These are phyloP conservation scores for Carex arenaria DNA, from an alignment of 202 grass and related monocot species.

Conservation along the genomic window DNA sequence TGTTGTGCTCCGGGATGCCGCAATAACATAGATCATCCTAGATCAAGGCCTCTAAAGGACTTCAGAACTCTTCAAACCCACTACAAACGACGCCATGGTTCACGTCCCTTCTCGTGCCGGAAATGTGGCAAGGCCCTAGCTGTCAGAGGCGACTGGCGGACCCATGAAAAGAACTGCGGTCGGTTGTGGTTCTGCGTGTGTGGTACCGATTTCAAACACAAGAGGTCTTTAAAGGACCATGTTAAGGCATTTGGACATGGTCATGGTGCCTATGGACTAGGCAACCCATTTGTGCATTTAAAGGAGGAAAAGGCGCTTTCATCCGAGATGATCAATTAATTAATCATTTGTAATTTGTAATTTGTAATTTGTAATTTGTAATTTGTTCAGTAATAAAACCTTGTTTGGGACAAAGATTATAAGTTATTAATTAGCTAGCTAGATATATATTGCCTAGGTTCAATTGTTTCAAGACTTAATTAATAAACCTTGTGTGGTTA, in stretches of 20 bases:
- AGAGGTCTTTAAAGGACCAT: constrained; percentile 97
- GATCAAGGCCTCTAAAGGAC: constrained; percentile 89
- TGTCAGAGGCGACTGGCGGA: constrained; percentile 94
- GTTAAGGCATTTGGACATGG: constrained; percentile 73
- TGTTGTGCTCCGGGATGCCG: constrained; percentile 82
- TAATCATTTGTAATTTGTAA: neutral
- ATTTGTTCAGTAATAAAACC: neutral
- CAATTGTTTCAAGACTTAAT: neutral
- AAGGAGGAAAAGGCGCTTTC: constrained; percentile 7
- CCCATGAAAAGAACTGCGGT: constrained; percentile 99
- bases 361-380: too few relatives aligned
- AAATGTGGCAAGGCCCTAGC: constrained; percentile 89
- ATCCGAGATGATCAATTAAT: neutral
- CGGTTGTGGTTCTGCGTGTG: constrained; percentile 91
- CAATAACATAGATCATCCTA: constrained; percentile 95
- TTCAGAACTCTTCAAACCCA: constrained; percentile 97
- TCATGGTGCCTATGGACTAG: constrained; percentile 43
- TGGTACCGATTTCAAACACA: constrained; percentile 98
- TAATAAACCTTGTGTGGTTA: neutral
- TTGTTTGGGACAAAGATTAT: neutral
- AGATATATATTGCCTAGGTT: neutral
- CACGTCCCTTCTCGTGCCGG: constrained; percentile 92
- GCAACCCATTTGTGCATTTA: constrained; percentile 16
- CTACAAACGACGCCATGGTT: constrained; percentile 90
- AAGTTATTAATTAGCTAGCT: neutral